Percentiles rank a stretch among this genome's conserved stretches.
Conservation (phyloP, 192 early-diverging fungal species). For the Podila epigama region DNA sequence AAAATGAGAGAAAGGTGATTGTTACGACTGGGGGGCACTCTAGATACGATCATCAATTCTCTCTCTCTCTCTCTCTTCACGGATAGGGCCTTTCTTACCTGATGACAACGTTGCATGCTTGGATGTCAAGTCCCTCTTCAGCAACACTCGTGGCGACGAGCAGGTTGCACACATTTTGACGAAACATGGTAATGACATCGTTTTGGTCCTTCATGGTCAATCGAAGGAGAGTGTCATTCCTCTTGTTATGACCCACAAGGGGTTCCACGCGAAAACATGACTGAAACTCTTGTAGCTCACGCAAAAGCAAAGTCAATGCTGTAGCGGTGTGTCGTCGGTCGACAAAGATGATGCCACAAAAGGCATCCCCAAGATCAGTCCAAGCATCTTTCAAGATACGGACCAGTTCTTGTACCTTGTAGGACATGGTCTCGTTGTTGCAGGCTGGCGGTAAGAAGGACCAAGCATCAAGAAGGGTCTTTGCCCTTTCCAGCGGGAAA, state of each 20-base stretch:
- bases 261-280: constrained; percentile 41
- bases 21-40: no score
- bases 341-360: constrained; percentile 92
- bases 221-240: constrained; percentile 45
- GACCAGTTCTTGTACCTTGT: constrained; percentile 55
- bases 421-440: constrained; percentile 71
- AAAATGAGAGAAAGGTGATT: no score
- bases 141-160: constrained; percentile 92
- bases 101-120: constrained; percentile 87
- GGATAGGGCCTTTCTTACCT: no score
- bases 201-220: constrained; percentile 64
- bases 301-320: constrained; percentile 60
- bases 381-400: background rate
- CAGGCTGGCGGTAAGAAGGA: constrained; percentile 55
- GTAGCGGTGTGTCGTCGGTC: constrained; percentile 73
- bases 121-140: constrained; percentile 94
- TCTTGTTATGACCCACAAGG: constrained; percentile 68
- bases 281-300: constrained; percentile 54
- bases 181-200: constrained; percentile 70
- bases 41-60: no score
- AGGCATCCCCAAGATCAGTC: constrained; percentile 10
- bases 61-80: no score
- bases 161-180: constrained; percentile 71
- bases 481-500: constrained; percentile 23
- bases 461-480: constrained; percentile 29